Percentiles rank a stretch among this genome's conserved stretches.
Conservation (phyloP, 2,329 filamentous ascomycete genomes). For the Fusarium pseudograminearum region DNA sequence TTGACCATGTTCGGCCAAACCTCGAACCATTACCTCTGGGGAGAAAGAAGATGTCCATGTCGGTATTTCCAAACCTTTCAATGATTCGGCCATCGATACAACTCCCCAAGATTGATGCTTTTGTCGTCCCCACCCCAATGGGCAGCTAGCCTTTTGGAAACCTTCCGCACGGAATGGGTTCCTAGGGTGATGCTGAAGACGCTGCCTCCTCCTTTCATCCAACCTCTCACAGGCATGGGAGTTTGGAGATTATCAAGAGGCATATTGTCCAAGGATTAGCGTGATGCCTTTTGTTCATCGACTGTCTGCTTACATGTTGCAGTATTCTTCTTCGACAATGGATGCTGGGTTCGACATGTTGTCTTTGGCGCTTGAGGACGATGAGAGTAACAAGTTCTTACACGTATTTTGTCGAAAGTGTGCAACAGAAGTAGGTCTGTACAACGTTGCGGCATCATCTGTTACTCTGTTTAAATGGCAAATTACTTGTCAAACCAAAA, state of each 20-base stretch:
- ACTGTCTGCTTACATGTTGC: conserved; percentile 43
- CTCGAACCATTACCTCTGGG: conserved; percentile 44
- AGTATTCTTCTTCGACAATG: conserved; percentile 55
- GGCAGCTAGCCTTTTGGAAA: conserved; percentile 46
- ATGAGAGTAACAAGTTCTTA: conserved; percentile 49
- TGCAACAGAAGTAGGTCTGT: conserved; percentile 60
- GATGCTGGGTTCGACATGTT: conserved; percentile 50
- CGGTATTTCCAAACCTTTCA: conserved; percentile 56
- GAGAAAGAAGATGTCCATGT: conserved; percentile 73
- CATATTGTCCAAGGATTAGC: conserved; percentile 56
- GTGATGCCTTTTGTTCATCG: conserved; percentile 15
- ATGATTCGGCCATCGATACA: conserved; percentile 76
- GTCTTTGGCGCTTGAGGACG: conserved; percentile 46
- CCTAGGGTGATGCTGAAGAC: conserved; percentile 47
- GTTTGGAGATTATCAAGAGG: conserved; percentile 59
- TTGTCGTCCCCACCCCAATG: conserved; percentile 43
- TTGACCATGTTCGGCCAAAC: conserved; percentile 15
- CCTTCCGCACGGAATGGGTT: conserved; percentile 61
- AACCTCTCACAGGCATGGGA: conserved; percentile 61
- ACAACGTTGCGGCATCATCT: conserved; percentile 59
- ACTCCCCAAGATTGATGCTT: conserved; percentile 69
- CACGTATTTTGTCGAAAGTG: conserved; percentile 62
- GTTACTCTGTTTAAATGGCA: conserved; percentile 70
- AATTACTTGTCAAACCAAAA: conserved; percentile 56
- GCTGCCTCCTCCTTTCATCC: conserved; percentile 59